Percentiles rank a stretch among this genome's conserved stretches.
Evolutionary conservation across 2,329 filamentous ascomycete genomes (phyloP).

Genomic region (Grosmannia penicillata): DNA sequence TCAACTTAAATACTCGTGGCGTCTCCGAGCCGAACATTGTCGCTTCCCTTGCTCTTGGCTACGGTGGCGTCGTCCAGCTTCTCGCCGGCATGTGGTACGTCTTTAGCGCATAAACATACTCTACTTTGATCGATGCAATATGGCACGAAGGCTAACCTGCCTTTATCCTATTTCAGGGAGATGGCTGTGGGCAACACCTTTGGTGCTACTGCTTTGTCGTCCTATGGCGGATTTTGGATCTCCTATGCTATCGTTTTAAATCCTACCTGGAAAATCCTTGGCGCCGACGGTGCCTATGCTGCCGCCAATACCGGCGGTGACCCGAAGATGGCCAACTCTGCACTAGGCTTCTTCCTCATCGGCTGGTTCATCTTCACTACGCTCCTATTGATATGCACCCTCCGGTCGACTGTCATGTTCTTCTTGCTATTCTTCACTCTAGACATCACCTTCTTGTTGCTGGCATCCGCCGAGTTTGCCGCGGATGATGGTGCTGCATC

Average conservation of each 20-base stretch:
- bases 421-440: constrained; percentile 65
- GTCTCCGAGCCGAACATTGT: constrained; percentile 50
- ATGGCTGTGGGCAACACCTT: constrained; percentile 83
- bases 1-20: constrained; percentile 54
- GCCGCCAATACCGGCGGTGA: constrained; percentile 14
- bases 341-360: constrained; percentile 59
- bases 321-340: constrained; percentile 35
- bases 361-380: constrained; percentile 81
- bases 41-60: constrained; percentile 54
- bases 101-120: too few species aligned
- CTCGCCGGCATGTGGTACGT: constrained; percentile 71
- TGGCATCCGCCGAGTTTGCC: constrained; percentile 48
- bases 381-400: constrained; percentile 56
- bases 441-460: constrained; percentile 60
- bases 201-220: constrained; percentile 66
- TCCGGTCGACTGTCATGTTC: constrained; percentile 66
- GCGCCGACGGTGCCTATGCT: constrained; percentile 28
- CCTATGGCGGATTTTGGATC: constrained; percentile 77
- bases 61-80: constrained; percentile 66
- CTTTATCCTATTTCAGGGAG: constrained; percentile 39
- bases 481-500: constrained; percentile 33
- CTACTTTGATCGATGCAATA: neutral
- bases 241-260: constrained; percentile 58
- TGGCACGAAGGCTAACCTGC: neutral
- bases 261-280: constrained; percentile 46